Conservation (phyloP, 768 basidiomycete species). For the Holtermanniella nyarrowii region DNA sequence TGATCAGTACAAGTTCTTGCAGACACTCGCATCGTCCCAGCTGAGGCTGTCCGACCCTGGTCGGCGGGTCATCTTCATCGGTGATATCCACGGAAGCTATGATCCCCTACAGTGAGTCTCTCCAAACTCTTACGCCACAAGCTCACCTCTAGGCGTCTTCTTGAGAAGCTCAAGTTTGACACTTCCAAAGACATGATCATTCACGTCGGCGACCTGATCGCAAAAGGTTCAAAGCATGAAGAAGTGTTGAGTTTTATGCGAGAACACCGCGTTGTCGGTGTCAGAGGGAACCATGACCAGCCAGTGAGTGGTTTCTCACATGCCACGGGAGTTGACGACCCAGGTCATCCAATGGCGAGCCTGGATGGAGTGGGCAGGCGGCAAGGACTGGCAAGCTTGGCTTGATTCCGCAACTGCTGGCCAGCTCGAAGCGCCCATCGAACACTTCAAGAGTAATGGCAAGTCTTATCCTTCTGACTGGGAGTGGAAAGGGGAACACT, state of each 20-base stretch:
- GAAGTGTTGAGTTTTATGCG: slow-evolving; percentile 58
- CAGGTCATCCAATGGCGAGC: slow-evolving; percentile 75
- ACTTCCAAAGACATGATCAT: slow-evolving; percentile 58
- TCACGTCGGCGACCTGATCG: slow-evolving; percentile 71
- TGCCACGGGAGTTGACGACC: background rate
- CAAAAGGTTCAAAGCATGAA: slow-evolving; percentile 56
- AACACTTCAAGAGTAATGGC: slow-evolving; percentile 36
- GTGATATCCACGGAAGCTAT: slow-evolving; percentile 81
- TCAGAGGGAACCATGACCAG: slow-evolving; percentile 93
- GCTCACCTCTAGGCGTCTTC: slow-evolving; percentile 49
- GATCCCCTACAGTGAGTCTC: slow-evolving; percentile 54
- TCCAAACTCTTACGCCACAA: background rate
- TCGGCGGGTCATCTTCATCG: slow-evolving; percentile 60
- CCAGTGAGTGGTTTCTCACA: slow-evolving; percentile 12
- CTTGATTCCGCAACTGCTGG: slow-evolving; percentile 16
- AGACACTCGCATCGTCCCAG: slow-evolving; percentile 23
- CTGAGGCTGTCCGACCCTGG: slow-evolving; percentile 23
- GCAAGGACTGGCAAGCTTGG: slow-evolving; percentile 51
- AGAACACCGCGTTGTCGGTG: slow-evolving; percentile 56
- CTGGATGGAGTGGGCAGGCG: slow-evolving; percentile 54
- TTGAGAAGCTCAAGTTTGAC: slow-evolving; percentile 54
- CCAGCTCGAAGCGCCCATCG: slow-evolving; percentile 43
- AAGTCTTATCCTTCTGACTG: slow-evolving; percentile 54
- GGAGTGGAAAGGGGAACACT: slow-evolving; percentile 67
- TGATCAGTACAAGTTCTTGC: slow-evolving; percentile 33